Evolutionary conservation across 2,329 filamentous ascomycete species (phyloP), one percentile per base, ranked within the genome.

Genomic region (Hysterium pulicare): DNA sequence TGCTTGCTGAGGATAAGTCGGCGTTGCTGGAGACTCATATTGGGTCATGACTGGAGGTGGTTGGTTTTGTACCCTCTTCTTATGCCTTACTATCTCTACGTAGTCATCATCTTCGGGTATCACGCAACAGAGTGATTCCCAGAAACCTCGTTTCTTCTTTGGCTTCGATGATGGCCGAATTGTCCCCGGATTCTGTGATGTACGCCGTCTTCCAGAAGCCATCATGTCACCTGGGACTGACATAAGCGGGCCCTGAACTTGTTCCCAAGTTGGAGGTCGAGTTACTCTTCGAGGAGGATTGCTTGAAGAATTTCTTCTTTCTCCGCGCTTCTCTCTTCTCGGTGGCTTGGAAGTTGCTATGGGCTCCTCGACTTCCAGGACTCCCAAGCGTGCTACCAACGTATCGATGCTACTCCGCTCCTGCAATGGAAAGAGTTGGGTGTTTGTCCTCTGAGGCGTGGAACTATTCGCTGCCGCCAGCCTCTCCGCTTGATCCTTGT

Each of bases 391-490:
- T 51, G 89, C 87, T 32, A 90, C 82, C 44, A 97, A 71, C 0
- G 90, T 95, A 64, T 98, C 93, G 42, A 97, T 77, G 57, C 90
- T 96, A 24, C 82, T 84, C 39, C 87, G 76, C 44, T 79, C 74
- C 53, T 83, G 77, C 41, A 84, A 66, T 3, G 83, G 78, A 5
- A 80, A 75, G 3, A 77, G 71, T 15, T 71, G 63, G 21, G 70
- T 70, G 32, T 58, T 58, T 22, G 59, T 55, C 13, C 55, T 52
- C 4, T 47, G 43, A 5, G 46, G 45, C 19, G 8, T 16, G n/a
- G 45, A 44, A n/a, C 38, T 46, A 30, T 53, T 49, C 2, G 45
- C 44, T n/a, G 52, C 63, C 60, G 42, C 56, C 11, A 71, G 44
- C 10, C 54, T 61, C 41, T 71, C 62, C 2, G 88, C 88, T 67